Conservation (phyloP, 2,329 filamentous ascomycete genomes). For the Alternaria solani region DNA sequence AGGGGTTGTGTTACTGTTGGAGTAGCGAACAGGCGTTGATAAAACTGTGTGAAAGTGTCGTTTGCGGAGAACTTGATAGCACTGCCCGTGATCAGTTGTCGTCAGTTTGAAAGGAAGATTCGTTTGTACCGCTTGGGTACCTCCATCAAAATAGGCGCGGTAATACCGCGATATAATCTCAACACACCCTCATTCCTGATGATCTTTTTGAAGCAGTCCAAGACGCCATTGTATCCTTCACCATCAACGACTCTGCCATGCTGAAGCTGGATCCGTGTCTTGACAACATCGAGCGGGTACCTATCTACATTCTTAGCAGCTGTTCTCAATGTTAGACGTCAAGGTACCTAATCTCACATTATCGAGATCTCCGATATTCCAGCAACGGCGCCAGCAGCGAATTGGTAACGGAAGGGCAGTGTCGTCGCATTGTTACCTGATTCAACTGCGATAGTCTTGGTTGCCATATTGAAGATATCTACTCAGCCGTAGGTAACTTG, state of each 20-base stretch:
- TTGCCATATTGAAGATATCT: background rate
- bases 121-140: constrained; percentile 35
- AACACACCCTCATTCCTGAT: constrained; percentile 33
- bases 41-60: constrained; percentile 37
- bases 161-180: constrained; percentile 41
- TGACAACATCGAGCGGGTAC: constrained; percentile 46
- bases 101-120: background rate
- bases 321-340: background rate
- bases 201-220: constrained; percentile 43
- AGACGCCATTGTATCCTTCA: constrained; percentile 38
- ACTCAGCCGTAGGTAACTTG: background rate
- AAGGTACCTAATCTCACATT: constrained; percentile 28
- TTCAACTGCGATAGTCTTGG: background rate
- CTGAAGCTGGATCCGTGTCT: constrained; percentile 43
- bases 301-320: constrained; percentile 38
- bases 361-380: constrained; percentile 32
- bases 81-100: constrained; percentile 9
- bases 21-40: constrained; percentile 33
- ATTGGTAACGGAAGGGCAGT: constrained; percentile 43
- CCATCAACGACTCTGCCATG: constrained; percentile 30
- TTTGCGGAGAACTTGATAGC: constrained; percentile 47
- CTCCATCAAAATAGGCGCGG: constrained; percentile 45
- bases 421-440: constrained; percentile 8
- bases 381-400: constrained; percentile 31
- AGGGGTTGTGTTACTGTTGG: constrained; percentile 36